phyloP scores from a whole-genome alignment of 768 basidiomycete species.

The Mycena latifolia region DNA sequence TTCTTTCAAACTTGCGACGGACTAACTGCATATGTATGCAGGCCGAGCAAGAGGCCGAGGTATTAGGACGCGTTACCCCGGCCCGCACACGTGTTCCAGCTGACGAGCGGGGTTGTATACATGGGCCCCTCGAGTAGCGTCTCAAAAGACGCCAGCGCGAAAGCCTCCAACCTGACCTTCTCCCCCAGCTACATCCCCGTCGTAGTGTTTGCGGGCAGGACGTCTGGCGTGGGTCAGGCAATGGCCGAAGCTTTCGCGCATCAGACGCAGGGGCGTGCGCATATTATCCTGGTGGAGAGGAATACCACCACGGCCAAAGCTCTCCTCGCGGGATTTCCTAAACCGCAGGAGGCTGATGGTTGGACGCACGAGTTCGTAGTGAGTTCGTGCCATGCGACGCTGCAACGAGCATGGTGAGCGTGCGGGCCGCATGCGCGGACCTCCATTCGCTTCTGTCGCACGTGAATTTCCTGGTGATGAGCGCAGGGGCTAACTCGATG shows the following conservation, averaged over 20 bases:
- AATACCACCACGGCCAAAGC: slow-evolving; percentile 44
- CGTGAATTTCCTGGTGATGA: slow-evolving; percentile 50
- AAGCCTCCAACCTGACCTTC: slow-evolving; percentile 9
- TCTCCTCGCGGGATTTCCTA: slow-evolving; percentile 45
- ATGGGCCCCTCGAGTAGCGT: no score
- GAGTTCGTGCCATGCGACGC: slow-evolving; percentile 52
- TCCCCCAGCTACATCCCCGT: slow-evolving; percentile 20
- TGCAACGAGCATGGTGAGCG: slow-evolving; percentile 27
- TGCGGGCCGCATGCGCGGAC: background rate
- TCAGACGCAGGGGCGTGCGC: slow-evolving; percentile 42
- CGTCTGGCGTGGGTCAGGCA: slow-evolving; percentile 43
- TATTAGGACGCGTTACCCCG: no score
- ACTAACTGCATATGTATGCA: no score
- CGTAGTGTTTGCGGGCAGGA: slow-evolving; percentile 33
- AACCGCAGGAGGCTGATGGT: slow-evolving; percentile 23
- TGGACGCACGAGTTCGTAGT: no score
- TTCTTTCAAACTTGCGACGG: no score
- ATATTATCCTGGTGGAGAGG: slow-evolving; percentile 43
- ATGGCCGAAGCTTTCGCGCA: slow-evolving; percentile 48
- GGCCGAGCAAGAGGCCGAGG: no score
- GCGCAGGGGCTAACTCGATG: slow-evolving; percentile 21
- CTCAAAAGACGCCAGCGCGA: background rate
- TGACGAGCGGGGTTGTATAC: no score
- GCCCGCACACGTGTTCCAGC: no score
- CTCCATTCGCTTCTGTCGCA: slow-evolving; percentile 35